phyloP scores from a whole-genome alignment of 306 rosid species.

The Quercus agrifolia region DNA sequence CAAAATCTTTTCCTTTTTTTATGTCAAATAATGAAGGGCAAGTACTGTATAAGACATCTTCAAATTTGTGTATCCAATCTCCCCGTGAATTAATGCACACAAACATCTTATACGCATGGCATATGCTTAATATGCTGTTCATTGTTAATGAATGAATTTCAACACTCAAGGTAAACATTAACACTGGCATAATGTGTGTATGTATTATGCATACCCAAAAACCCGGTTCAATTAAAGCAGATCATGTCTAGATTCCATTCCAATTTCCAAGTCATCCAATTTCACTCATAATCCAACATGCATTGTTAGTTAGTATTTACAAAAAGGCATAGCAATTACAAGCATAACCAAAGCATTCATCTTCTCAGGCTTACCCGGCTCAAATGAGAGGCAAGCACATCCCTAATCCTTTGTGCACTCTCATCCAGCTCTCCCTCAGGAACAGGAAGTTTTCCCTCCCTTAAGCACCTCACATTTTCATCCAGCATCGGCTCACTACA shows the following conservation, averaged over 20 bases:
- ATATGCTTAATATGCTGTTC: neutral
- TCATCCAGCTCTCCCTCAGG: constrained; percentile 50
- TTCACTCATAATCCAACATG: neutral
- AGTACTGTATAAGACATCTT: neutral
- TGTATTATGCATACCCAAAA: neutral
- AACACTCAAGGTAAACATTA: neutral
- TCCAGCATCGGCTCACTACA: constrained; percentile 42
- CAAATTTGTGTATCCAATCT: neutral
- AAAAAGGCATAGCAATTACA: neutral
- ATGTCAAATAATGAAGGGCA: neutral
- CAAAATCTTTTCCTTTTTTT: neutral
- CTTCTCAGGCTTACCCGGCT: constrained; percentile 50
- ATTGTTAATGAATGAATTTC: neutral
- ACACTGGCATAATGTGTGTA: neutral
- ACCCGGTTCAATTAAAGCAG: neutral
- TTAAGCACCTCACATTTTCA: constrained; percentile 22
- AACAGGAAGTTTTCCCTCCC: constrained; percentile 34
- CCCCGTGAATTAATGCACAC: neutral
- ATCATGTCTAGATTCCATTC: neutral
- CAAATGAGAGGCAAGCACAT: constrained; percentile 66
- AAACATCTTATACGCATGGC: neutral
- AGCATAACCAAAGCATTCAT: constrained; percentile 28
- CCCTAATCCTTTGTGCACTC: constrained; percentile 60
- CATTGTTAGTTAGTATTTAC: neutral
- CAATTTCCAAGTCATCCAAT: constrained; percentile 10